Percentiles rank a stretch among this genome's conserved stretches.
Evolutionary conservation across 1,139 yeast species (phyloP).

Genomic region (Groenewaldozyma auringiensis): DNA sequence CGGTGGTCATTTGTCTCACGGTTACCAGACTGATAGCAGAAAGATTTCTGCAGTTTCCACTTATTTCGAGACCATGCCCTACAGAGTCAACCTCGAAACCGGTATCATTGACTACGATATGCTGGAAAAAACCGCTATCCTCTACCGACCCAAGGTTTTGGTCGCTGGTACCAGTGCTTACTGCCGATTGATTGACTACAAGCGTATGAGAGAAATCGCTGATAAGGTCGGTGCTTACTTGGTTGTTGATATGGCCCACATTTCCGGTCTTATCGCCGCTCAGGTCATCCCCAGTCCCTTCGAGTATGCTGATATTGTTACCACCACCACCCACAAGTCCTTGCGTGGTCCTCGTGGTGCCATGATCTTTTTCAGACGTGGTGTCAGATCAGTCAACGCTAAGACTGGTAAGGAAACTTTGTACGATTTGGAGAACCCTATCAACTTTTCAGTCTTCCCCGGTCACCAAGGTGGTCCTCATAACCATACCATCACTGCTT

Average conservation of each 20-base stretch:
- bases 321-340: conserved; percentile 97
- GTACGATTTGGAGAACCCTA: conserved; percentile 89
- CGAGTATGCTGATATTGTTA: conserved; percentile 92
- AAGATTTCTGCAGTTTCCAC: conserved; percentile 94
- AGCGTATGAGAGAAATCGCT: conserved; percentile 93
- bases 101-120: conserved; percentile 94
- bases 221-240: conserved; percentile 95
- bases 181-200: conserved; percentile 90
- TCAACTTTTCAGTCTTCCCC: conserved; percentile 98
- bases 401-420: conserved; percentile 84
- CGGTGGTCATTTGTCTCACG: conserved; percentile 97
- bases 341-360: conserved; percentile 99
- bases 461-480: conserved; percentile 99
- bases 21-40: conserved; percentile 93
- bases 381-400: conserved; percentile 70
- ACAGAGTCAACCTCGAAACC: conserved; percentile 83
- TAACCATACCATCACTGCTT: conserved; percentile 95
- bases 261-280: conserved; percentile 92
- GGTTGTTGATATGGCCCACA: conserved; percentile 97
- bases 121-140: conserved; percentile 79
- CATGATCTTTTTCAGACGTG: conserved; percentile 96
- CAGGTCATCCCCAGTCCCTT: conserved; percentile 96
- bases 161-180: conserved; percentile 99
- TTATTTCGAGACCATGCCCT: conserved; percentile 97
- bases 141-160: conserved; percentile 90